phyloP scores from a whole-genome alignment of 1,284 basidiomycete genomes.

The Tilletiaria anomala region DNA sequence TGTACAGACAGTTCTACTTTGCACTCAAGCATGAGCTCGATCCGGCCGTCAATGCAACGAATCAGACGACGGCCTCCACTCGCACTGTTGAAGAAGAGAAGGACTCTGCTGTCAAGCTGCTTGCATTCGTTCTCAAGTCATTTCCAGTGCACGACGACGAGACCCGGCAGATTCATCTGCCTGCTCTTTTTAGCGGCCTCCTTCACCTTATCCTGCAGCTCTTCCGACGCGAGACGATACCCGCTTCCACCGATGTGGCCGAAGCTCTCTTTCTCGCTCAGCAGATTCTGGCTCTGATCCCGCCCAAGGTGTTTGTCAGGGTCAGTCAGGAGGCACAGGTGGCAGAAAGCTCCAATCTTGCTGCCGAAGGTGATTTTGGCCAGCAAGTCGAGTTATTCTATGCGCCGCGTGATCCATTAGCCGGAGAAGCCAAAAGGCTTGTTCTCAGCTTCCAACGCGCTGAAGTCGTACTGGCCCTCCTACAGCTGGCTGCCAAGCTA shows the following conservation, averaged over 20 bases:
- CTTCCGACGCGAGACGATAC: too few relatives aligned
- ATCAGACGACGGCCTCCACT: neutral
- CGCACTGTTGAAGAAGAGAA: neutral
- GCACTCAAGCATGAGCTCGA: constrained; percentile 42
- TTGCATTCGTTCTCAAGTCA: constrained; percentile 54
- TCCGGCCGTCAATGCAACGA: neutral
- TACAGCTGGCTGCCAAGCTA: neutral
- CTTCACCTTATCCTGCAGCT: too few relatives aligned
- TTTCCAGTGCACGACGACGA: constrained; percentile 69
- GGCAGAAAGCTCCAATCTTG: too few relatives aligned
- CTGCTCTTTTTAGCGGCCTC: constrained; percentile 37
- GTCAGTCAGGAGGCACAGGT: too few relatives aligned
- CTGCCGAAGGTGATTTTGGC: neutral
- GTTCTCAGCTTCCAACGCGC: neutral
- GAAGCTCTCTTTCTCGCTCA: constrained; percentile 16
- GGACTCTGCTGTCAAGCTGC: constrained; percentile 34
- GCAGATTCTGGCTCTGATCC: constrained; percentile 17
- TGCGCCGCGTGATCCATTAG: neutral
- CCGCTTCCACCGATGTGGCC: constrained; percentile 1
- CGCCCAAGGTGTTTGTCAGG: constrained; percentile 21
- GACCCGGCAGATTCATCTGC: constrained; percentile 61
- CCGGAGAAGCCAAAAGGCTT: too few relatives aligned
- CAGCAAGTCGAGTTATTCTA: too few relatives aligned
- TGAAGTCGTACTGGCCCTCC: neutral
- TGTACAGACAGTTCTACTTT: constrained; percentile 64